Evolutionary conservation across 1,284 basidiomycete genomes (phyloP).

Genomic region (Volvariella surrecta): DNA sequence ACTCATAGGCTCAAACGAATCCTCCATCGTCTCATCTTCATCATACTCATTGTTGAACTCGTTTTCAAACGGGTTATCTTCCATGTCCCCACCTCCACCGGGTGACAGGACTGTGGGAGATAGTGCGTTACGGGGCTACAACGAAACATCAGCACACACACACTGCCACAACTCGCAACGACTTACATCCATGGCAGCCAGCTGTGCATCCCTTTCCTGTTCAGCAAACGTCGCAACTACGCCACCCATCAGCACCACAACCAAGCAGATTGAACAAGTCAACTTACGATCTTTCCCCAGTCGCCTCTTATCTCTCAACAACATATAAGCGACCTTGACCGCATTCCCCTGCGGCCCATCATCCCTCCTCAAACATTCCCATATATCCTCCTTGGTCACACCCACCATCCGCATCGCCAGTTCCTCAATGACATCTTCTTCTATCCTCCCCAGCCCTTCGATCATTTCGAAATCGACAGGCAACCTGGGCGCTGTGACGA

Average conservation of each 20-base stretch:
- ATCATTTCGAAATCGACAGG: slow-evolving; percentile 70
- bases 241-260: slow-evolving; percentile 11
- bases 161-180: slow-evolving; percentile 5
- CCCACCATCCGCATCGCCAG: slow-evolving; percentile 69
- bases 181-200: slow-evolving; percentile 72
- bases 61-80: slow-evolving; percentile 70
- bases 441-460: slow-evolving; percentile 81
- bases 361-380: slow-evolving; percentile 75
- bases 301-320: slow-evolving; percentile 84
- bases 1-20: slow-evolving; percentile 63
- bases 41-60: slow-evolving; percentile 62
- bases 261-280: slow-evolving; percentile 4
- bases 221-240: slow-evolving; percentile 70
- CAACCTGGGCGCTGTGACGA: slow-evolving; percentile 55
- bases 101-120: slow-evolving; percentile 52
- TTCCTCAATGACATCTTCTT: slow-evolving; percentile 84
- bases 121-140: slow-evolving; percentile 58
- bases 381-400: slow-evolving; percentile 77
- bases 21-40: slow-evolving; percentile 41
- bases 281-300: slow-evolving; percentile 76
- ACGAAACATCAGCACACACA: slow-evolving; percentile 6
- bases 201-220: slow-evolving; percentile 71
- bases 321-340: slow-evolving; percentile 94
- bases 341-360: slow-evolving; percentile 85
- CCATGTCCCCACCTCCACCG: slow-evolving; percentile 42